A percentile compares a stretch with the other conserved stretches of the same genome.
Evolutionary conservation across 805 yeast genomes (phyloP).

Genomic region (Komagataella phaffii): DNA sequence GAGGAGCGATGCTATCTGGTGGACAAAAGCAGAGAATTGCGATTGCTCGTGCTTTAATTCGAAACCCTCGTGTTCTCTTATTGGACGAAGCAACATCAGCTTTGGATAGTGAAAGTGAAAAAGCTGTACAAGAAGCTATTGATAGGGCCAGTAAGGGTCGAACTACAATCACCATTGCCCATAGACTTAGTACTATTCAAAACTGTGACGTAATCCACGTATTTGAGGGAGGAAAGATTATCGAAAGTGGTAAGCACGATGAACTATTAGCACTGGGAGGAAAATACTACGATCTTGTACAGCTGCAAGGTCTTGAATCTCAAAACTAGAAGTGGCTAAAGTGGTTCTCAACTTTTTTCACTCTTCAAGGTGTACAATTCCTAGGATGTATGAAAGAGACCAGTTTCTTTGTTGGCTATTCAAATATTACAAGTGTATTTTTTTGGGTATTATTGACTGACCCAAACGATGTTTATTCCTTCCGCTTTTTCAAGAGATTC

Average conservation of each 20-base stretch:
- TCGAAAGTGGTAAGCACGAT: slow-evolving; percentile 27
- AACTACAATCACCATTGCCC: slow-evolving; percentile 45
- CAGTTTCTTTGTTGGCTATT: no score
- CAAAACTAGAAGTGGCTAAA: not conserved
- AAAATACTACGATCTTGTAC: slow-evolving; percentile 17
- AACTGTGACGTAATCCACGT: slow-evolving; percentile 45
- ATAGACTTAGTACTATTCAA: slow-evolving; percentile 39
- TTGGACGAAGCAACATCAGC: slow-evolving; percentile 65
- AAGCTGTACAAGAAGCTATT: slow-evolving; percentile 24
- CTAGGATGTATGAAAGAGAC: not conserved
- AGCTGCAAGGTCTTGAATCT: slow-evolving; percentile 12
- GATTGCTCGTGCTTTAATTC: slow-evolving; percentile 60
- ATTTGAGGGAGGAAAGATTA: slow-evolving; percentile 34
- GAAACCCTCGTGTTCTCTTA: slow-evolving; percentile 48
- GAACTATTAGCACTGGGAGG: slow-evolving; percentile 18
- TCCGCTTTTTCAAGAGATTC: no score
- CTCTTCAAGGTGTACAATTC: not conserved
- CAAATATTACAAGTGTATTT: no score
- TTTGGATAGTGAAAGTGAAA: slow-evolving; percentile 30
- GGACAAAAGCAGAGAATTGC: slow-evolving; percentile 73
- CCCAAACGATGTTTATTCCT: no score
- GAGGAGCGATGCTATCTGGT: slow-evolving; percentile 51
- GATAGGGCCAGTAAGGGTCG: slow-evolving; percentile 19
- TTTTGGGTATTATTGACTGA: no score
- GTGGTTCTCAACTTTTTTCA: not conserved